These are phyloP conservation scores for Prunella vulgaris DNA, from an alignment of 257 asterid species.

Conservation along the genomic window DNA sequence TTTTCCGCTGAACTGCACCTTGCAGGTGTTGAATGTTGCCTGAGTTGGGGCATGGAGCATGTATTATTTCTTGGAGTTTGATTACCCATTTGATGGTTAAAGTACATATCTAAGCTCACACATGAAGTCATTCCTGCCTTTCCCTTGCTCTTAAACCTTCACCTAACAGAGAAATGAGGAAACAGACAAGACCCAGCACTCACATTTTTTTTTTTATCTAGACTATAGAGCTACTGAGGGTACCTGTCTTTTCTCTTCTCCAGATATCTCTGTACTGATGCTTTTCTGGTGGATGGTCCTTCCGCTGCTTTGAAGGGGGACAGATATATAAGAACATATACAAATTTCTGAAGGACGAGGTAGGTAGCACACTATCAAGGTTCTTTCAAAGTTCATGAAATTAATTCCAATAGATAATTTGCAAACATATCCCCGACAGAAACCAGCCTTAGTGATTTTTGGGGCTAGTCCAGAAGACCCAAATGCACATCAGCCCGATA, in stretches of 20 bases:
- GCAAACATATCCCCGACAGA: background rate
- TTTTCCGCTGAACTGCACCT: constrained; percentile 53
- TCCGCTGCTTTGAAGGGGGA: constrained; percentile 46
- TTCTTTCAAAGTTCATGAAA: constrained; percentile 12
- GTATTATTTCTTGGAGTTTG: constrained; percentile 41
- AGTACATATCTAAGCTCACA: constrained; percentile 46
- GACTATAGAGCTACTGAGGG: constrained; percentile 28
- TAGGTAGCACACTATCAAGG: constrained; percentile 1
- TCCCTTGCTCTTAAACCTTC: constrained; percentile 96
- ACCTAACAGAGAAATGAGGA: constrained; percentile 72
- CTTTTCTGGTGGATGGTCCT: constrained; percentile 73
- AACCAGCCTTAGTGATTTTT: constrained; percentile 1
- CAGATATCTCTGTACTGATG: constrained; percentile 81
- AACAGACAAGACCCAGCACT: constrained; percentile 28
- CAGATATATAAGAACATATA: constrained; percentile 9
- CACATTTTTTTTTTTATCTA: constrained; percentile 16
- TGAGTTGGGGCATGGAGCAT: constrained; percentile 42
- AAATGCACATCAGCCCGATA: background rate
- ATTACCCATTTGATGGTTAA: constrained; percentile 44
- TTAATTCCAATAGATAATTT: background rate
- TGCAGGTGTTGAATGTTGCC: constrained; percentile 43
- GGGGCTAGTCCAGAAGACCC: background rate
- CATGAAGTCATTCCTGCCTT: constrained; percentile 56
- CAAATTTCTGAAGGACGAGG: constrained; percentile 10
- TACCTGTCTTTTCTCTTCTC: constrained; percentile 99